Percentiles rank a stretch among this genome's conserved stretches.
Evolutionary conservation across 2,329 filamentous ascomycete genomes (phyloP).

Genomic region (Fusarium hainanense): DNA sequence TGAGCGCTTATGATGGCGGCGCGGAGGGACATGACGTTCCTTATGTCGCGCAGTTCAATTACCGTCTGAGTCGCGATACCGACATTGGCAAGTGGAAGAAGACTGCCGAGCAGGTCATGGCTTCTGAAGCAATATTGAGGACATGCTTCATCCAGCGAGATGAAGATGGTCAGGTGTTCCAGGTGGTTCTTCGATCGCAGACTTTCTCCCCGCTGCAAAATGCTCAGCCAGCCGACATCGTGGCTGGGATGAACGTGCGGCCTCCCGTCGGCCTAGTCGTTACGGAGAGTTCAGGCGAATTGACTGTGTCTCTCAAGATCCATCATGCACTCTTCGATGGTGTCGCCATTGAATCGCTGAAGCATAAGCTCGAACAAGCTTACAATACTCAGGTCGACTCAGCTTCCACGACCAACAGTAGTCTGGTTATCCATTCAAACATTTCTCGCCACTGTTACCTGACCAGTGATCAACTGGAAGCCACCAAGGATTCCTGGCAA

Average conservation of each 20-base stretch:
- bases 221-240: not conserved
- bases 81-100: slow-evolving; percentile 7
- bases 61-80: slow-evolving; percentile 1
- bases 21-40: not conserved
- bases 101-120: not conserved
- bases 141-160: slow-evolving; percentile 29
- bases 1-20: not conserved
- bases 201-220: not conserved
- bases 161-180: slow-evolving; percentile 18
- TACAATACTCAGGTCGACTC: not conserved
- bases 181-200: slow-evolving; percentile 4
- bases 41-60: slow-evolving; percentile 25
- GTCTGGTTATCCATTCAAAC: not conserved
- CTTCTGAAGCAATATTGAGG: slow-evolving; percentile 14
- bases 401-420: accelerated
- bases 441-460: slow-evolving; percentile 1
- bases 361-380: not conserved
- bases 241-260: not conserved
- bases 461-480: not conserved
- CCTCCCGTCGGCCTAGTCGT: not conserved
- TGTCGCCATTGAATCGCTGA: slow-evolving; percentile 4
- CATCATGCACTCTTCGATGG: slow-evolving; percentile 28
- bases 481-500: slow-evolving; percentile 2
- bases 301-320: not conserved
- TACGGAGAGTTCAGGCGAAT: accelerated